Percentiles rank a stretch among this genome's conserved stretches.
Conservation (phyloP, 768 basidiomycete genomes). For the Termitomyces sp. region DNA sequence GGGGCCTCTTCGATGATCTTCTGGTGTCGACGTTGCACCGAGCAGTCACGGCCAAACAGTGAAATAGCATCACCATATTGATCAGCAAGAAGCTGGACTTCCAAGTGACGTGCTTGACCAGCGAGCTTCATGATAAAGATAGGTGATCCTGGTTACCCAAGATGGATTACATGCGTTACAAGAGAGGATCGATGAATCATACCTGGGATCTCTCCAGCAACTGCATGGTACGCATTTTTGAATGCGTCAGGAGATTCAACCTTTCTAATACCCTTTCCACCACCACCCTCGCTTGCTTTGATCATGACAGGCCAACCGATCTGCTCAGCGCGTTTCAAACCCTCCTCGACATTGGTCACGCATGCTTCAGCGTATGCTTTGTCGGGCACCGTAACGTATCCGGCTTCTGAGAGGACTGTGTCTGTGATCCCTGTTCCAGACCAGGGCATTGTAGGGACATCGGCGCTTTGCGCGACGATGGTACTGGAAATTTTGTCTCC, state of each 20-base stretch:
- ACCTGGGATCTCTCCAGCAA: constrained; percentile 97
- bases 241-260: constrained; percentile 85
- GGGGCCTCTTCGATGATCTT: constrained; percentile 99
- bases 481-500: constrained; percentile 99
- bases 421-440: constrained; percentile 93
- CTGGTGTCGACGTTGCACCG: constrained; percentile 98
- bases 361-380: constrained; percentile 87
- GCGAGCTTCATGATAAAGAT: constrained; percentile 99
- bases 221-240: constrained; percentile 92
- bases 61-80: constrained; percentile 99
- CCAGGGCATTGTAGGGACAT: constrained; percentile 99
- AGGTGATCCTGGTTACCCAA: constrained; percentile 72
- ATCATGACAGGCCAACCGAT: constrained; percentile 99
- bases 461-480: constrained; percentile 94
- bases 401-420: constrained; percentile 77
- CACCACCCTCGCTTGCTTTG: constrained; percentile 98
- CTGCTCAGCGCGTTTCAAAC: constrained; percentile 73
- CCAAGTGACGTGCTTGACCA: constrained; percentile 93
- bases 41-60: constrained; percentile 98
- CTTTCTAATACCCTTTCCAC: constrained; percentile 98
- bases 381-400: constrained; percentile 94
- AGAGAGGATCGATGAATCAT: constrained; percentile 10
- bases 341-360: constrained; percentile 84
- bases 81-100: constrained; percentile 97
- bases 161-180: constrained; percentile 8